phyloP scores from a whole-genome alignment of 2,329 filamentous ascomycete genomes.

The Fusarium siculi region DNA sequence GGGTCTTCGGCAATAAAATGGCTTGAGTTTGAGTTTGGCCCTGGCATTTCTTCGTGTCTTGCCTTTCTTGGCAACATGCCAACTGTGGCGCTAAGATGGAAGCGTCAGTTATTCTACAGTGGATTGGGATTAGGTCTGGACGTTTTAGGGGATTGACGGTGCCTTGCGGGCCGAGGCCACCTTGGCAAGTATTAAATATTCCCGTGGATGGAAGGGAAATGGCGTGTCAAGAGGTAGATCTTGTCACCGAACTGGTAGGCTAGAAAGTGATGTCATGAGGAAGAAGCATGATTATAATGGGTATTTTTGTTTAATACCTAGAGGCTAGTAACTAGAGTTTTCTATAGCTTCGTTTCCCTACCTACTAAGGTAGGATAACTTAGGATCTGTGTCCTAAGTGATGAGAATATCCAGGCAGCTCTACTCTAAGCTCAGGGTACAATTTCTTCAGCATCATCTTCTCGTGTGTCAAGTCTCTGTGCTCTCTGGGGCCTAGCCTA shows the following conservation, averaged over 20 bases:
- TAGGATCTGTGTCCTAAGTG: accelerated
- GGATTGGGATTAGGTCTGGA: background rate
- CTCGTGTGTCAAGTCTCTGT: accelerated
- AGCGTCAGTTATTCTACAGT: background rate
- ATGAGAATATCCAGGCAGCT: background rate
- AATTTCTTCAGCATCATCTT: accelerated
- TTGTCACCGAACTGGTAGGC: accelerated
- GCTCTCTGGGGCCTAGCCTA: accelerated
- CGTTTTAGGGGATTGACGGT: background rate
- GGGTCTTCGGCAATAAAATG: background rate
- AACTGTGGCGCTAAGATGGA: background rate
- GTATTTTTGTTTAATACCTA: accelerated
- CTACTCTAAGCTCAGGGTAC: accelerated
- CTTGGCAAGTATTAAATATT: background rate
- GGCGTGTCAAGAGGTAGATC: accelerated
- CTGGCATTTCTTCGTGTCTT: background rate
- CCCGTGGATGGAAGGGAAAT: background rate
- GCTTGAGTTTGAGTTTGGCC: background rate
- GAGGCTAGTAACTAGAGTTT: accelerated
- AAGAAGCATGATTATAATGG: accelerated
- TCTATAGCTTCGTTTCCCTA: no score
- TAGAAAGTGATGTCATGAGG: background rate
- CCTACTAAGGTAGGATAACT: accelerated
- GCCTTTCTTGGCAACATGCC: constrained; percentile 11
- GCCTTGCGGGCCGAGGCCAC: background rate